Base-by-base conservation (phyloP, 2,329 filamentous ascomycete species). In the Malbranchea zuffiana region DNA sequence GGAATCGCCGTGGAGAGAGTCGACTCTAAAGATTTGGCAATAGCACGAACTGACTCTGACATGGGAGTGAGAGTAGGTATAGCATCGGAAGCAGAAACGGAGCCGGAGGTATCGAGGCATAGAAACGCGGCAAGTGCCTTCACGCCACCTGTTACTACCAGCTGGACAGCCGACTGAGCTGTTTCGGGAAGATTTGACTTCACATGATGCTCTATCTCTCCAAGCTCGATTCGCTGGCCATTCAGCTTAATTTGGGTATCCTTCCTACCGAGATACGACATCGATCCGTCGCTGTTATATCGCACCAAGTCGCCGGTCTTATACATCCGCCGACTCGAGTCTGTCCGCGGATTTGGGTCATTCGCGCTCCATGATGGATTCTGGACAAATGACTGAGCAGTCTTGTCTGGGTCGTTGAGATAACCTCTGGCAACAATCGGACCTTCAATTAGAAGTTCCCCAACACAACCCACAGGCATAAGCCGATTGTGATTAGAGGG, bases 161-260 rank as follows among this genome's bases (percentile, higher is more conserved):
- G 83, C 47, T 96, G 88, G 21, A 84, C 72, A 17, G 95, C 74
- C 15, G 92, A 62, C 1, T 45, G 38, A 11, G 38, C 21, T n/a
- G 29, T 38, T 15, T 43, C 41, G 2, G 74, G 76, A 59, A 83
- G 75, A 26, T 77, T 72, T 36, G 75, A 80, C 30, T 42, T 44
- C n/a, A 95, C 65, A 55, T 92, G 80, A 27, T 71, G 81, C 58
- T 96, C 87, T 47, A 96, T 95, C 47, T 96, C 90, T 45, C 80
- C 81, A 32, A 96, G 75, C 62, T 98, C 90, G 48, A 98, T 93
- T 41, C 88, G 74, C 69, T 95, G 96, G 1, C 88, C 88, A 43
- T 88, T 80, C 47, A 96, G 87, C 68, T 96, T 96, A 64, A 95
- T 82, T 56, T 96, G 88, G 47, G 80, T 74, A 53, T 96, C 88